Evolutionary conservation across 208 protist species (phyloP).

Genomic region (Naegleria fowleri): DNA sequence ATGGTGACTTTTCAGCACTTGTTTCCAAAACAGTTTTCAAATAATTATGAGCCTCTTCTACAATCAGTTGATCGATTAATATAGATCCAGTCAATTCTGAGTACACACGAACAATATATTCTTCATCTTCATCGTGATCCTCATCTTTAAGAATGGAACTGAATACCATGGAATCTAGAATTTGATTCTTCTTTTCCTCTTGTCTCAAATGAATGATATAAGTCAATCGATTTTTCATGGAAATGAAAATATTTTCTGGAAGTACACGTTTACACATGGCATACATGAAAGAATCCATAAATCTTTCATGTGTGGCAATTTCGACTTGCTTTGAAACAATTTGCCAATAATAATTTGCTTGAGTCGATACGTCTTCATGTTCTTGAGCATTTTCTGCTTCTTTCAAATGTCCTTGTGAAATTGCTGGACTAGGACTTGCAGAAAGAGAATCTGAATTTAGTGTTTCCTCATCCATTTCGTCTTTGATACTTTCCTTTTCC

Average conservation of each 20-base stretch:
- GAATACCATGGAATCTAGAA: not conserved
- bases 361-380: not conserved
- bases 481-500: not conserved
- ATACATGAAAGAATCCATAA: not conserved
- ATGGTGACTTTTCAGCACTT: not conserved
- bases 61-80: not conserved
- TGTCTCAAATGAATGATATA: not conserved
- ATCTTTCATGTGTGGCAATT: not conserved
- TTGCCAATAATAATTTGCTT: not conserved
- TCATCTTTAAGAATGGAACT: not conserved
- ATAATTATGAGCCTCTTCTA: not conserved
- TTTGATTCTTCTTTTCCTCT: not conserved
- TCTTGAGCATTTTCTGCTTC: not conserved
- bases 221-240: conserved; percentile 1
- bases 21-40: not conserved
- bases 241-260: not conserved
- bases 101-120: not conserved
- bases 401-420: not conserved
- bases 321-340: not conserved
- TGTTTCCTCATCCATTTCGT: not conserved
- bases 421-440: not conserved
- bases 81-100: not conserved
- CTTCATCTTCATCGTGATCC: not conserved
- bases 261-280: not conserved
- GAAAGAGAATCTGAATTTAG: not conserved